phyloP scores from a whole-genome alignment of 257 asterid genomes.

The Cinchona pubescens region DNA sequence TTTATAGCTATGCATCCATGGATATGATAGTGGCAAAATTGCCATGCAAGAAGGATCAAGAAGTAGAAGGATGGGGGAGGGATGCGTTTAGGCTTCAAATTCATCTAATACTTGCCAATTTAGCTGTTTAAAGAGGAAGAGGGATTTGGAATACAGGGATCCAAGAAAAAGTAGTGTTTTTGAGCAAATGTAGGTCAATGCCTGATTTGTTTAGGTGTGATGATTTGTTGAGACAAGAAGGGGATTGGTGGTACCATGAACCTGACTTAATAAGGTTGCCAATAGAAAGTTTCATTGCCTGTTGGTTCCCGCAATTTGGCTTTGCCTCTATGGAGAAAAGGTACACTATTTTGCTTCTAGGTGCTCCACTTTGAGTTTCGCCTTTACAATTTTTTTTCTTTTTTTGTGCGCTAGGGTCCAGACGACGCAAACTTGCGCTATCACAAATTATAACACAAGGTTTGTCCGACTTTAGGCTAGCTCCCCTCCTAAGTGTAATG shows the following conservation, averaged over 20 bases:
- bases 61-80: conserved; percentile 68
- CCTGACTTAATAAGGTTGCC: conserved; percentile 50
- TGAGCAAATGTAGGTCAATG: conserved; percentile 80
- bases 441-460: no score
- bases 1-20: conserved; percentile 30
- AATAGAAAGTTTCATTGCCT: conserved; percentile 65
- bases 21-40: conserved; percentile 71
- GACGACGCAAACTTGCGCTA: no score
- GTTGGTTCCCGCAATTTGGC: conserved; percentile 88
- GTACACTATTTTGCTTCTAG: conserved; percentile 24
- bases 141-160: conserved; percentile 48
- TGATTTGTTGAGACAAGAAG: conserved; percentile 58
- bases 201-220: conserved; percentile 76
- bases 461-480: no score
- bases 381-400: no score
- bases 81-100: conserved; percentile 81
- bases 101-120: conserved; percentile 60
- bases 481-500: no score
- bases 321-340: conserved; percentile 86
- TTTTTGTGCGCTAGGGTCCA: no score
- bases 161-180: conserved; percentile 60
- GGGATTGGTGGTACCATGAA: conserved; percentile 81
- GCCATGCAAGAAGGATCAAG: conserved; percentile 52
- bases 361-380: neutral
- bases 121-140: conserved; percentile 57